Conservation (phyloP, 1,284 basidiomycete species). For the Neonothopanus nambi region DNA sequence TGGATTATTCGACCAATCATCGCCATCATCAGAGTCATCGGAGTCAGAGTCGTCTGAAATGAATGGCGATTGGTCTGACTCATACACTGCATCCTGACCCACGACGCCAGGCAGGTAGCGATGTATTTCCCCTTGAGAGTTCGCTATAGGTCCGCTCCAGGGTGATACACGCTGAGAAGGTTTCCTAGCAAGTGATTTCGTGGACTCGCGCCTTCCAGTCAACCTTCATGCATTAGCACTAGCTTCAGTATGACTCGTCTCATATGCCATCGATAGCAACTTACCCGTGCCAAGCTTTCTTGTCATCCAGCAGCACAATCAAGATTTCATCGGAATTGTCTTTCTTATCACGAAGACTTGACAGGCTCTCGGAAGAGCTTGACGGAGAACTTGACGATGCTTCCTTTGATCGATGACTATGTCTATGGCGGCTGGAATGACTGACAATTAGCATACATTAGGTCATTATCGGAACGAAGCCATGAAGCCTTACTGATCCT, state of each 20-base stretch:
- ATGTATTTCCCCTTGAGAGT: constrained; percentile 9
- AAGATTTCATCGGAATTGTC: constrained; percentile 28
- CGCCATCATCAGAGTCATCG: constrained; percentile 2
- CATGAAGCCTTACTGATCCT: too few relatives aligned
- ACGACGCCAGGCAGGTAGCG: constrained; percentile 7
- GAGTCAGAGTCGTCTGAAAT: background rate
- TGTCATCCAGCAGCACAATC: constrained; percentile 38
- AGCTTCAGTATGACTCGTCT: background rate
- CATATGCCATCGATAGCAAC: constrained; percentile 12
- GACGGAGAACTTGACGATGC: constrained; percentile 1
- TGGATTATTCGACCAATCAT: background rate
- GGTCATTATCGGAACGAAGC: too few relatives aligned
- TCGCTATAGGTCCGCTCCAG: constrained; percentile 10
- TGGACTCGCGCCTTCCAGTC: constrained; percentile 1
- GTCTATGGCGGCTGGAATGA: background rate
- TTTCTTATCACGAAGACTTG: constrained; percentile 18
- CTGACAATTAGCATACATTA: background rate
- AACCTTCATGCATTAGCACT: background rate
- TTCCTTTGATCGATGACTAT: background rate
- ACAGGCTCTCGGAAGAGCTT: constrained; percentile 8
- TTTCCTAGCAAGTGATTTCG: constrained; percentile 4
- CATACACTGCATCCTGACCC: background rate
- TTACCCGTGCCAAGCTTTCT: constrained; percentile 42
- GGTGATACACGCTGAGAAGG: constrained; percentile 4
- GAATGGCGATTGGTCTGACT: background rate